Base-by-base conservation (phyloP, 2,329 filamentous ascomycete genomes). In the Allantophomopsis lycopodina region DNA sequence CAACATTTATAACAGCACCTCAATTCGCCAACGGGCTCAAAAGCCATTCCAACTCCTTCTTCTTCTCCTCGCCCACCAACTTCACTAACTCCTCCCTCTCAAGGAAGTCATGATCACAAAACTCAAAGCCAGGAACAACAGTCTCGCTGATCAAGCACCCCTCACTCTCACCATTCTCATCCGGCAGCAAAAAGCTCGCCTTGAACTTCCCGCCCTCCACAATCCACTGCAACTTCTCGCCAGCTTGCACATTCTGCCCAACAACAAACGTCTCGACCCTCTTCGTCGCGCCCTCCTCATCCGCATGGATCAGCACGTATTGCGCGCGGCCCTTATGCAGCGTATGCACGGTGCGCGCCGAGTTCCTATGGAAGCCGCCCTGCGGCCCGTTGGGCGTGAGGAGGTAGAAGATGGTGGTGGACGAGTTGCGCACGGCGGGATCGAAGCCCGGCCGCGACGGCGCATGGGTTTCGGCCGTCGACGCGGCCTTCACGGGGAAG, bases 131-230 rank as follows among this genome's bases (percentile, higher is more conserved):
- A 0, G 78, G 77, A 7, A 80, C 65, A 2, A 80, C 76, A 0
- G 74, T 79, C 61, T 83, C 76, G 36, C 70, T 75, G 43, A 83
- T 81, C 58, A 83, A 60, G 48, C 80, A 54, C 14, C 61, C 63
- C 31, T 59, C 61, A 18, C 47, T 50, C 4, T 52, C 49, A 2
- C 48, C 55, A 16, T 51, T 55, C 34, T 57, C 57, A 38, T 68
- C 65, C 2, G 66, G 62, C 23, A 79, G 54, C 41, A 83, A 50
- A 55, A 69, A 80, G 49, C 67, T 77, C 10, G 69, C 71, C 58
- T 83, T 83, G 53, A 69, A 83, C 54, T 75, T 73, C 4, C 73
- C 76, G 0, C 78, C 77, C 39, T 79, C 74, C 7, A 84, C 77
- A 43, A 80, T 63, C 78, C 78, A 83, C 54, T 81, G 75, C 50